phyloP scores from a whole-genome alignment of 2,329 filamentous ascomycete species.

The Albophoma yamanashiensis region DNA sequence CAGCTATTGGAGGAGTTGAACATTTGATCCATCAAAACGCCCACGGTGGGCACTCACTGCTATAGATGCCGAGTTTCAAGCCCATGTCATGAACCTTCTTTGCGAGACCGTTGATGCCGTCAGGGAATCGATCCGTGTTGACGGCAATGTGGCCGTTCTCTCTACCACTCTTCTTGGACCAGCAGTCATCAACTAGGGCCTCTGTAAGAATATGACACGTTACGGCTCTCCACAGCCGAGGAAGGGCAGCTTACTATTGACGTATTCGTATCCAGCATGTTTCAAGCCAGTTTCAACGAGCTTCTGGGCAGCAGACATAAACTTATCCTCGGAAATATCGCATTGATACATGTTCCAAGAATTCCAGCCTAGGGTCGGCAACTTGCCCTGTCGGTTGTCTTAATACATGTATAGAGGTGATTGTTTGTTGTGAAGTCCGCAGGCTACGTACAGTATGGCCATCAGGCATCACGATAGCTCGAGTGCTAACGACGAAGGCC shows the following conservation, averaged over 20 bases:
- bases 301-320: conserved; percentile 33
- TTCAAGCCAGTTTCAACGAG: conserved; percentile 38
- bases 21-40: too few species aligned
- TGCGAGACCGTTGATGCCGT: conserved; percentile 44
- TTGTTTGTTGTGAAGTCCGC: not conserved
- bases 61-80: conserved; percentile 55
- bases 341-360: conserved; percentile 43
- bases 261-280: conserved; percentile 45
- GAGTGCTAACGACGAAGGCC: not conserved
- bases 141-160: conserved; percentile 24
- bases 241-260: conserved; percentile 26
- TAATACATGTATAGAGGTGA: not conserved
- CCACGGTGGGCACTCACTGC: conserved; percentile 26
- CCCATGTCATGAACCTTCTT: conserved; percentile 43
- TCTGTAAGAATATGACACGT: not conserved
- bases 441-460: not conserved
- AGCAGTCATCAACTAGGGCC: conserved; percentile 47
- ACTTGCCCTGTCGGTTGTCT: conserved; percentile 4
- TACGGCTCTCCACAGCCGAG: not conserved
- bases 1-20: conserved; percentile 1
- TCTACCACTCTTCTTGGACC: conserved; percentile 34
- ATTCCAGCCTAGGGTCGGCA: conserved; percentile 36
- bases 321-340: conserved; percentile 37
- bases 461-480: not conserved
- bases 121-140: conserved; percentile 41